A percentile compares a stretch with the other conserved stretches of the same genome.
Conservation (phyloP, 768 basidiomycete species). For the Leccinum boreale region DNA sequence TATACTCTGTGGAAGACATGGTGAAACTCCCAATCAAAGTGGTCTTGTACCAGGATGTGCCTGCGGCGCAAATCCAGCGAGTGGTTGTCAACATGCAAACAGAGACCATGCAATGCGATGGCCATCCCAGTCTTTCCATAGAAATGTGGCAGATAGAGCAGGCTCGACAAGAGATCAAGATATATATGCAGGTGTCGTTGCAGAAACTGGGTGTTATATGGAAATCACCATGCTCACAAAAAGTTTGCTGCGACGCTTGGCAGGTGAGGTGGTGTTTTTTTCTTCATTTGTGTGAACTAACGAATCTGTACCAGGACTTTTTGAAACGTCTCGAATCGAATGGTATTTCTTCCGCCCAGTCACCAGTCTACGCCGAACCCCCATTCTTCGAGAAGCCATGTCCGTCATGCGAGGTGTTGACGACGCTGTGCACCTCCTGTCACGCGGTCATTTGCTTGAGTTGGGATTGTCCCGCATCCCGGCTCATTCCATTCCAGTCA, state of each 20-base stretch:
- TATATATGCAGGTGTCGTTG: no score
- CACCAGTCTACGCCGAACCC: not conserved
- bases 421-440: constrained; percentile 12
- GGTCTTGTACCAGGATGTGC: no score
- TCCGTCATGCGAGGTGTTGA: constrained; percentile 9
- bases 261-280: no score
- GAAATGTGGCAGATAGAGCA: constrained; percentile 17
- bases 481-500: constrained; percentile 13
- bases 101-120: constrained; percentile 13
- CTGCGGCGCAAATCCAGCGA: not conserved
- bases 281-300: no score
- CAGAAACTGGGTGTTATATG: no score
- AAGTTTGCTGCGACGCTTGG: no score
- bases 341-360: not conserved
- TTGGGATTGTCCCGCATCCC: constrained; percentile 13
- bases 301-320: constrained; percentile 12
- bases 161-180: no score
- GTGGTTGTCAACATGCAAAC: constrained; percentile 17
- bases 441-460: constrained; percentile 16
- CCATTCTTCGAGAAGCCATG: not conserved
- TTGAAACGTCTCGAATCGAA: constrained; percentile 10
- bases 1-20: no score
- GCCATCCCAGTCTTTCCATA: constrained; percentile 14
- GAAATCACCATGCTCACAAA: no score
- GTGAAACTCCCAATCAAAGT: no score